Conservation (phyloP, 2,329 filamentous ascomycete species). For the Exophiala sp. region DNA sequence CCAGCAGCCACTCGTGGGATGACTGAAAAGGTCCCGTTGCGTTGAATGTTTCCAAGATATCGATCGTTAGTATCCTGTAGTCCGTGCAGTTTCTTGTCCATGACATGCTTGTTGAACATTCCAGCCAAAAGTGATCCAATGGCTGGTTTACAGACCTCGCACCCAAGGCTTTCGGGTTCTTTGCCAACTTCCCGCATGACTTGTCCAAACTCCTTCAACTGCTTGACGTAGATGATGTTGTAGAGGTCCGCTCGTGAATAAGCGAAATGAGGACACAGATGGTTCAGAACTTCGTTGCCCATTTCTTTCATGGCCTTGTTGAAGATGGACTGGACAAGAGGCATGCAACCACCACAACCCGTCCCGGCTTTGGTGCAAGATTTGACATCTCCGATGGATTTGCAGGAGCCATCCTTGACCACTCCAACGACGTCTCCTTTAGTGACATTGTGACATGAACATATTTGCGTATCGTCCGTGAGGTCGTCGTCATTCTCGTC, state of each 20-base stretch:
- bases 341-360: constrained; percentile 85
- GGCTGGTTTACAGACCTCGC: constrained; percentile 79
- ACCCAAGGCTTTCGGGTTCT: constrained; percentile 66
- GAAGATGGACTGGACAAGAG: constrained; percentile 82
- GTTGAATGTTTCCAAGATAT: constrained; percentile 82
- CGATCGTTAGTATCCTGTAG: constrained; percentile 88
- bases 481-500: constrained; percentile 72
- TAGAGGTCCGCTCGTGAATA: constrained; percentile 84
- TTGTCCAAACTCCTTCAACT: constrained; percentile 62
- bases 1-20: constrained; percentile 76
- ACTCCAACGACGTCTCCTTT: constrained; percentile 70
- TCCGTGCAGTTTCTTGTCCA: constrained; percentile 63
- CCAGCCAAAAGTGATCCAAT: constrained; percentile 75
- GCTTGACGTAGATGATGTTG: constrained; percentile 79
- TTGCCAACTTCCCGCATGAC: constrained; percentile 76
- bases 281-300: constrained; percentile 81
- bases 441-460: constrained; percentile 86
- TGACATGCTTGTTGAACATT: constrained; percentile 76
- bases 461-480: constrained; percentile 79
- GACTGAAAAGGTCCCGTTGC: constrained; percentile 85
- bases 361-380: constrained; percentile 87
- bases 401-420: constrained; percentile 74
- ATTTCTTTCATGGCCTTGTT: constrained; percentile 79
- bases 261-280: constrained; percentile 77
- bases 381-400: constrained; percentile 75